Evolutionary conservation across 192 early-diverging fungal species (phyloP).

Genomic region (Gamsiella multidivaricata): DNA sequence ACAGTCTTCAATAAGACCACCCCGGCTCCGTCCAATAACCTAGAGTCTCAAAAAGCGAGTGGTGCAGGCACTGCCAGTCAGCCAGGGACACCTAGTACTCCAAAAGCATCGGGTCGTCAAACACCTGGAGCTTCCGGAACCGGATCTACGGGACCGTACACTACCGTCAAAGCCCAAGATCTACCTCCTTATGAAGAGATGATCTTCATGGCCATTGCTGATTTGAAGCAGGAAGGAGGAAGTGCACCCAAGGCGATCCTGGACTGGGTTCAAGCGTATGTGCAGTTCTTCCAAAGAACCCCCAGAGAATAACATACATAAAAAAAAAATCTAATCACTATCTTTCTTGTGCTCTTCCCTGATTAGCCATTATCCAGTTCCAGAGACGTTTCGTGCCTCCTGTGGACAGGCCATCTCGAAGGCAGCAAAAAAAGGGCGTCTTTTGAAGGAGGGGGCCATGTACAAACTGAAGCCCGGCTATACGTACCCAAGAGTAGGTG

Average conservation of each 20-base stretch:
- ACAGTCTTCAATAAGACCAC: neutral
- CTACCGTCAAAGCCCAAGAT: slow-evolving; percentile 42
- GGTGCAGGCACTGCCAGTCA: neutral
- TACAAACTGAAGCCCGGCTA: slow-evolving; percentile 62
- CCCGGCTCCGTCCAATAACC: neutral
- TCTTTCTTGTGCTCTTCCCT: neutral
- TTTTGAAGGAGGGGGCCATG: slow-evolving; percentile 54
- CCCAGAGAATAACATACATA: neutral
- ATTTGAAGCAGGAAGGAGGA: slow-evolving; percentile 52
- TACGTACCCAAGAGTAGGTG: slow-evolving; percentile 52
- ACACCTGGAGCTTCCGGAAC: slow-evolving; percentile 11
- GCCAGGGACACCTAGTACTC: slow-evolving; percentile 22
- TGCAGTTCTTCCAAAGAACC: neutral
- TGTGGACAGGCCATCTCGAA: slow-evolving; percentile 62
- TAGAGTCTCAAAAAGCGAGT: neutral
- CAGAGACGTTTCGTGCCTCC: slow-evolving; percentile 56
- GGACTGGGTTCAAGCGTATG: slow-evolving; percentile 61
- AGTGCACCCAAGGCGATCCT: slow-evolving; percentile 57
- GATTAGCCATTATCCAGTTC: slow-evolving; percentile 55
- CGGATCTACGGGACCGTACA: slow-evolving; percentile 6
- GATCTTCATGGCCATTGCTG: slow-evolving; percentile 59
- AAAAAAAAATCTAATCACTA: neutral
- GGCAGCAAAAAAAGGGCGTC: slow-evolving; percentile 60
- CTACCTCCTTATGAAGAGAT: slow-evolving; percentile 64
- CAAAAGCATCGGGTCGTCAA: slow-evolving; percentile 9